Base-by-base conservation (phyloP, 306 rosid species). In the Hippophae gyantsensis region DNA sequence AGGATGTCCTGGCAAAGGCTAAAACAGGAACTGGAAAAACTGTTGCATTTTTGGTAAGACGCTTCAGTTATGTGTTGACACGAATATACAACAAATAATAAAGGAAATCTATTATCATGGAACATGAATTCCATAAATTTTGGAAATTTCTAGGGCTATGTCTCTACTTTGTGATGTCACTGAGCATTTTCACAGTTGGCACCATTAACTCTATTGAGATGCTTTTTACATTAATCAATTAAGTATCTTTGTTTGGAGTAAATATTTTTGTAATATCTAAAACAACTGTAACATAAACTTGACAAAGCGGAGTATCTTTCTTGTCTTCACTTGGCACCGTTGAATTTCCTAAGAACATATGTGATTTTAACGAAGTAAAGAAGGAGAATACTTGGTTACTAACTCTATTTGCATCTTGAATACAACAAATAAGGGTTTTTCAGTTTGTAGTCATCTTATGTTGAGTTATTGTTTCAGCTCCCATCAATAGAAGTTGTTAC, bases 1-100 rank as follows among this genome's bases (percentile, higher is more conserved):
- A 86, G 88, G 99, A 92, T 74, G 96, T 92, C 56, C 90, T 92
- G 45, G 99, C 96, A 69, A 92, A 88, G 78, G 99, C 99, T 52
- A 92, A 57, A 81, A 92, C 99, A 18, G 99, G 99, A 66, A 92
- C 99, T 1, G 99, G 99, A 55, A 92, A 92, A 86, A 92, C 99
- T 49, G 95, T 92, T 46, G 99, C 99, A 8, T 92, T 88, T 80
- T 81, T 92, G 95, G 99, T 92, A 74, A 65, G 89, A 23, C 62
- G 54, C 68, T 58, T 49, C 6, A 61, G 43, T 47, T 53, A 40
- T 48, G 44, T 54, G 41, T 44, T 38, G 69, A 64, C 5, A 57
- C 56, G 60, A 46, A 66, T 69, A 12, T 43, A 1, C 23, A 18
- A 18, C 23, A 18, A 18, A 18, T 18, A 18, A 18, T 18, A 18